phyloP scores from a whole-genome alignment of 495 filamentous ascomycete genomes.

The Immersiella caudata region DNA sequence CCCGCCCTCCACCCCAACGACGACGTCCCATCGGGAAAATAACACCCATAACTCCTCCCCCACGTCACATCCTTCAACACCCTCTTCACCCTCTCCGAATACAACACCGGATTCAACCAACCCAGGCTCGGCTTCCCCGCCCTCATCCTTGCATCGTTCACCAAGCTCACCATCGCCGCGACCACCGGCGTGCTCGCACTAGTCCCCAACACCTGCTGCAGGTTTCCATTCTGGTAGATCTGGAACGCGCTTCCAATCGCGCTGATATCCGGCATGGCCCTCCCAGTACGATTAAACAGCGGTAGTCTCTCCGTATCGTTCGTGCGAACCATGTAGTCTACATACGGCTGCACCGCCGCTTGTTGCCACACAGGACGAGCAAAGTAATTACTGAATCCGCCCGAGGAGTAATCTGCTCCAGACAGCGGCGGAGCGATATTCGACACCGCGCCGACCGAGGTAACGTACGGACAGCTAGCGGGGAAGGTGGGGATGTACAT shows the following conservation, averaged over 20 bases:
- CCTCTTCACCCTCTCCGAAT: constrained; percentile 31
- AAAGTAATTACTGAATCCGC: constrained; percentile 76
- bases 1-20: constrained; percentile 38
- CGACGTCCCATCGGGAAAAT: constrained; percentile 30
- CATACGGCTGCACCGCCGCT: constrained; percentile 56
- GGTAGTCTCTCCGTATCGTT: constrained; percentile 34
- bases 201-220: constrained; percentile 43
- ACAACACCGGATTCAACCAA: constrained; percentile 45
- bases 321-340: constrained; percentile 50
- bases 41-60: constrained; percentile 41
- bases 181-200: constrained; percentile 47
- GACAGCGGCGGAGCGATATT: constrained; percentile 57
- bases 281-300: constrained; percentile 62
- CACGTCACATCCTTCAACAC: constrained; percentile 38
- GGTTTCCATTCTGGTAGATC: constrained; percentile 37
- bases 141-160: constrained; percentile 45
- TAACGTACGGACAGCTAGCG: constrained; percentile 80
- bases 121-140: constrained; percentile 44
- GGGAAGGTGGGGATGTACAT: constrained; percentile 73
- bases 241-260: constrained; percentile 45
- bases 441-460: constrained; percentile 72
- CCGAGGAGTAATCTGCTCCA: constrained; percentile 62
- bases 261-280: constrained; percentile 73
- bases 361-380: constrained; percentile 66
- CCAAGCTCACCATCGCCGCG: constrained; percentile 43